Conservation (phyloP, 2,329 filamentous ascomycete species). For the Fusarium longipes region DNA sequence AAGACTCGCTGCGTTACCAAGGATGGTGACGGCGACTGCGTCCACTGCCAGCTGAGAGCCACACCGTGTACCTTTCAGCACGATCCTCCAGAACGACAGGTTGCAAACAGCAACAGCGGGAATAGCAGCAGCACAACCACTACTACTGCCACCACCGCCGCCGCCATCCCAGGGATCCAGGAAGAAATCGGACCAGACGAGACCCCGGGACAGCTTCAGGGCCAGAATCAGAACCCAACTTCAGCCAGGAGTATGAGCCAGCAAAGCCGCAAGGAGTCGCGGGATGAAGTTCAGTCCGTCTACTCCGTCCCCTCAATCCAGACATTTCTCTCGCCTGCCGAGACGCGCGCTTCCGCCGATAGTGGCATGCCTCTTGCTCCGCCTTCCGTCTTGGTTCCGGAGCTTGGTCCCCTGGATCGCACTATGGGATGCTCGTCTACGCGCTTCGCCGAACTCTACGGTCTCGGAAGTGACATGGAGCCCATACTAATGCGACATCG, state of each 20-base stretch:
- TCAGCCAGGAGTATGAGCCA: constrained; percentile 27
- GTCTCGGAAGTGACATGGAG: constrained; percentile 51
- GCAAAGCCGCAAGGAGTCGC: constrained; percentile 39
- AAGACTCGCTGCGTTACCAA: constrained; percentile 51
- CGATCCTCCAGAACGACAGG: constrained; percentile 46
- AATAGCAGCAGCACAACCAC: too few relatives aligned
- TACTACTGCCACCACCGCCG: constrained; percentile 13
- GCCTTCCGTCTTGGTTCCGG: constrained; percentile 34
- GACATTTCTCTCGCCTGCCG: constrained; percentile 43
- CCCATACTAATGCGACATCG: constrained; percentile 53
- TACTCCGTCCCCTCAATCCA: constrained; percentile 41
- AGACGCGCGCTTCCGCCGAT: constrained; percentile 44
- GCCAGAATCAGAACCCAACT: constrained; percentile 15
- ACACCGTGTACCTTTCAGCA: constrained; percentile 48
- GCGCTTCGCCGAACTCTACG: constrained; percentile 50
- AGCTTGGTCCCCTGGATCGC: constrained; percentile 32
- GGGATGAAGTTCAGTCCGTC: constrained; percentile 42
- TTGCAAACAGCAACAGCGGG: constrained; percentile 30
- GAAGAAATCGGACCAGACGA: constrained; percentile 38
- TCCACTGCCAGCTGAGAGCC: constrained; percentile 46
- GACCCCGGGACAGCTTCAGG: background rate
- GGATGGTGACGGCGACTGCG: constrained; percentile 45
- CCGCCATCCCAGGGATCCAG: constrained; percentile 10
- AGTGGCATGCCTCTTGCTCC: constrained; percentile 29
- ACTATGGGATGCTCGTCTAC: constrained; percentile 43